phyloP scores from a whole-genome alignment of 2,329 filamentous ascomycete species.

The Epichloe sibirici region DNA sequence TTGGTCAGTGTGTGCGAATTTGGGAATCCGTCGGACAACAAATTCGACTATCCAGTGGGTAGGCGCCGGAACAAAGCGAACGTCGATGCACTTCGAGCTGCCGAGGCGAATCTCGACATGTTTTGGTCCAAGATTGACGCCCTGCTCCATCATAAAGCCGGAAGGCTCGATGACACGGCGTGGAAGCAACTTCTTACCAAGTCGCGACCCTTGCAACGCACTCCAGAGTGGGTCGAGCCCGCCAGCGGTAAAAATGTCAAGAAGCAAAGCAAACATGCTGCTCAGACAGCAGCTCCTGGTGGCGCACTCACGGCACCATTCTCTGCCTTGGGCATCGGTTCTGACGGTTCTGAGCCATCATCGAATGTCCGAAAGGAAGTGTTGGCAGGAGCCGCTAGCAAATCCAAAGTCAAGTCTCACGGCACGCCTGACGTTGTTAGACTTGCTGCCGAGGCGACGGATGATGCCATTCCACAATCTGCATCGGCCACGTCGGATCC shows the following conservation, averaged over 20 bases:
- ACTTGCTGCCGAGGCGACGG: background rate
- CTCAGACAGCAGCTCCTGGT: background rate
- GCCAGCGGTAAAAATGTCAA: conserved; percentile 2
- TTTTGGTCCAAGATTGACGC: conserved; percentile 6
- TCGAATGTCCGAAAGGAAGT: background rate
- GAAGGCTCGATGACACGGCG: background rate
- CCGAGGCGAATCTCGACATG: conserved; percentile 23
- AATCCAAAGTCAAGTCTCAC: conserved; percentile 12
- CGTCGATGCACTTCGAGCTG: conserved; percentile 28
- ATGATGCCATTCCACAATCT: background rate
- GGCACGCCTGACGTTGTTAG: background rate
- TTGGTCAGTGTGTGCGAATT: conserved; percentile 10
- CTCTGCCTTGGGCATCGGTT: conserved; percentile 12
- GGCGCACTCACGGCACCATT: conserved; percentile 11
- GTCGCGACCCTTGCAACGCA: conserved; percentile 30
- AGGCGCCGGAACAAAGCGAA: conserved; percentile 34
- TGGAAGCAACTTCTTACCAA: conserved; percentile 18
- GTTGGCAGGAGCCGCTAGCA: conserved; percentile 1
- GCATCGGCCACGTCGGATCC: background rate
- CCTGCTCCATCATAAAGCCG: background rate
- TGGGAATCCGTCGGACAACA: conserved; percentile 22
- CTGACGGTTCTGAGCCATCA: background rate
- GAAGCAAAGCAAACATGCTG: background rate
- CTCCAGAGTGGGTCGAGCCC: conserved; percentile 33
- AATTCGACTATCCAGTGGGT: conserved; percentile 30